Base-by-base conservation (phyloP, 2,329 filamentous ascomycete species). In the Ophiostoma angusticollis region DNA sequence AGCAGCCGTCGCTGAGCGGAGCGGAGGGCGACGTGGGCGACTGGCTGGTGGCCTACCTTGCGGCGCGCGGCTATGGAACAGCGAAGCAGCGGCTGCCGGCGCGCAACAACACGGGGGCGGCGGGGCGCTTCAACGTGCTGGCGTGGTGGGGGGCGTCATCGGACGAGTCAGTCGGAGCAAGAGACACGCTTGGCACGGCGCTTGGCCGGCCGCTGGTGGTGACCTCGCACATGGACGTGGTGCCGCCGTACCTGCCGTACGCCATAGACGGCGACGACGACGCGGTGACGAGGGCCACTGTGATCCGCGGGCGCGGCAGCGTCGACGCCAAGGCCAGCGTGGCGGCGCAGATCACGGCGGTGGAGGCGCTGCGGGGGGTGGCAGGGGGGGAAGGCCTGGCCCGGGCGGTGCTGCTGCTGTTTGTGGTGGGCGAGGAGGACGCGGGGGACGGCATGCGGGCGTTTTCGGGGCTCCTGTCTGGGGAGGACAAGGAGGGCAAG, bases 401-500 rank as follows among this genome's bases (percentile, higher is more conserved):
- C 13, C 33, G 49, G 18, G 72, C 78, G 49, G 59, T 77, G 0
- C 66, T 75, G 44, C 60, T 84, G 12, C 55, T 80, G 1, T 82
- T 71, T 46, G 79, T 84, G 0, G 83, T 94, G 0, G 86, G 84
- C 43, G 89, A 98, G 58, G 89, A 96, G 58, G 70, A 68, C 3
- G 66, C 65, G 4, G 89, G 89, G 9, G 79, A 81, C 45, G 89
- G 89, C 8, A 96, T 96, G 89, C 55, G 54, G 22, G 45, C 54
- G 33, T 74, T 76, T 43, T 69, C 64, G 17, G 51, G 59, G 5
- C 56, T 53, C 0, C 43, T 61, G 1, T n/a, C n/a, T n/a, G 44
- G 50, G 9, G 11, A 13, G 12, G 11, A 30, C n/a, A n/a, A n/a
- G n/a, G n/a, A n/a, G n/a, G n/a, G n/a, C n/a, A n/a, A n/a, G n/a